Percentiles rank a stretch among this genome's conserved stretches.
phyloP scores from a whole-genome alignment of 2,329 filamentous ascomycete genomes.

The Zelopaecilomyces penicillatus region DNA sequence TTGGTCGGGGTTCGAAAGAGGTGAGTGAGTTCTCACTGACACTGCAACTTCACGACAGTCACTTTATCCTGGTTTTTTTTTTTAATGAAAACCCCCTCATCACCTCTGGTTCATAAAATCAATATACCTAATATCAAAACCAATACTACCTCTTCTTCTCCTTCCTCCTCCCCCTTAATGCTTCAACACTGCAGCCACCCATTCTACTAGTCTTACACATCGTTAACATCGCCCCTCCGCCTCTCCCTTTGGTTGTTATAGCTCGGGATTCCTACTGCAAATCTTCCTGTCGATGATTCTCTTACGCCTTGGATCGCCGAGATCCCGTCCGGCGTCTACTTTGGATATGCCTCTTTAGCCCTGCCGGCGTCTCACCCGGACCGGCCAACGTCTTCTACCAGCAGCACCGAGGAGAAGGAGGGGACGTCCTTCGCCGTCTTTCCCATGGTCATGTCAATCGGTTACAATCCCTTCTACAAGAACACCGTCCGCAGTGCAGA shows the following conservation, averaged over 20 bases:
- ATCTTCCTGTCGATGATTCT: conserved; percentile 66
- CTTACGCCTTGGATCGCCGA: conserved; percentile 51
- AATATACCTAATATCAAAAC: neutral
- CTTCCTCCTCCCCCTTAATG: neutral
- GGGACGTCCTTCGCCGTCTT: conserved; percentile 40
- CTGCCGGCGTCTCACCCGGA: conserved; percentile 43
- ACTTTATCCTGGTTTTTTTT: too few species aligned
- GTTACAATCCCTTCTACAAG: conserved; percentile 96
- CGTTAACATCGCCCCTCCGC: neutral
- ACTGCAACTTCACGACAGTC: too few species aligned
- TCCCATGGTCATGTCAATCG: conserved; percentile 89
- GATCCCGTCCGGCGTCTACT: conserved; percentile 79
- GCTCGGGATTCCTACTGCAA: conserved; percentile 95
- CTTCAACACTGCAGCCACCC: neutral
- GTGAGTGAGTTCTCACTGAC: conserved; percentile 33
- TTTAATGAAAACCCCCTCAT: too few species aligned
- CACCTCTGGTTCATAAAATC: too few species aligned
- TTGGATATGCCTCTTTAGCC: conserved; percentile 75
- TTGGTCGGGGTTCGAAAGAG: conserved; percentile 89
- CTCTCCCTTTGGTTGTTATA: conserved; percentile 24
- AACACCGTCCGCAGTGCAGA: conserved; percentile 81
- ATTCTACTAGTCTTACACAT: conserved; percentile 1
- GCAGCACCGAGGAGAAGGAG: conserved; percentile 12
- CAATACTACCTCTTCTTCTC: neutral
- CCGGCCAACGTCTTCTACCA: conserved; percentile 12